A percentile compares a stretch with the other conserved stretches of the same genome.
These are phyloP conservation scores for Acanthamoeba royreba DNA, from an alignment of 208 protist species.

Conservation along the genomic window DNA sequence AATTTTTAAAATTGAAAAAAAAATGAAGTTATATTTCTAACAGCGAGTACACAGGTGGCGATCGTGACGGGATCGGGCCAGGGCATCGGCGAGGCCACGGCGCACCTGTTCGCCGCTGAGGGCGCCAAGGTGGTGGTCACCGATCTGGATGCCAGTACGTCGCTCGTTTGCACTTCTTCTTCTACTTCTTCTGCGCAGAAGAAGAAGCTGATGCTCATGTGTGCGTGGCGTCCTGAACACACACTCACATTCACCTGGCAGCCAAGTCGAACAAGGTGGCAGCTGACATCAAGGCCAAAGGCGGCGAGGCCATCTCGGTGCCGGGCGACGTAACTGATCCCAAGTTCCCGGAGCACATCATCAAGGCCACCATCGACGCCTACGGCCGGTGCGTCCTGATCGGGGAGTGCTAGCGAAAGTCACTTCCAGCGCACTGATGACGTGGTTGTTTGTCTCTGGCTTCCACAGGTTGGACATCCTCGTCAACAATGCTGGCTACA, in stretches of 20 bases:
- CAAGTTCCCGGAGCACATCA: slow-evolving; percentile 43
- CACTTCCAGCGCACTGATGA: too few relatives aligned
- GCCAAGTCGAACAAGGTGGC: slow-evolving; percentile 38
- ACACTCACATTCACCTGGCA: background rate
- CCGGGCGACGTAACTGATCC: slow-evolving; percentile 55
- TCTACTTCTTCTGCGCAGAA: background rate
- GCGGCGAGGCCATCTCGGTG: slow-evolving; percentile 59
- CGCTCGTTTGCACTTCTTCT: background rate
- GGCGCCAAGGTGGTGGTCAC: slow-evolving; percentile 60
- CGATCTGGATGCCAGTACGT: slow-evolving; percentile 52
- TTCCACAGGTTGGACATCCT: slow-evolving; percentile 50
- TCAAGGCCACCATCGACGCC: slow-evolving; percentile 33
- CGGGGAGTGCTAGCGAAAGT: background rate
- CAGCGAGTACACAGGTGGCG: slow-evolving; percentile 33
- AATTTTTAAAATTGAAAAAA: too few relatives aligned
- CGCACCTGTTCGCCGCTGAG: slow-evolving; percentile 28
- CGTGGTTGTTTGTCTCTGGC: too few relatives aligned
- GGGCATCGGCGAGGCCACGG: slow-evolving; percentile 60
- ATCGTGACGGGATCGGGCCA: slow-evolving; percentile 60
- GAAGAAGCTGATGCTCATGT: background rate
- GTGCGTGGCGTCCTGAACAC: background rate
- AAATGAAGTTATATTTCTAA: too few relatives aligned
- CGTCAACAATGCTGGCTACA: slow-evolving; percentile 72
- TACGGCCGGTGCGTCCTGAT: background rate
- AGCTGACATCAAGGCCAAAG: slow-evolving; percentile 38